Percentiles rank a stretch among this genome's conserved stretches.
Conservation (phyloP, 805 yeast species). For the Saturnispora silvae region DNA sequence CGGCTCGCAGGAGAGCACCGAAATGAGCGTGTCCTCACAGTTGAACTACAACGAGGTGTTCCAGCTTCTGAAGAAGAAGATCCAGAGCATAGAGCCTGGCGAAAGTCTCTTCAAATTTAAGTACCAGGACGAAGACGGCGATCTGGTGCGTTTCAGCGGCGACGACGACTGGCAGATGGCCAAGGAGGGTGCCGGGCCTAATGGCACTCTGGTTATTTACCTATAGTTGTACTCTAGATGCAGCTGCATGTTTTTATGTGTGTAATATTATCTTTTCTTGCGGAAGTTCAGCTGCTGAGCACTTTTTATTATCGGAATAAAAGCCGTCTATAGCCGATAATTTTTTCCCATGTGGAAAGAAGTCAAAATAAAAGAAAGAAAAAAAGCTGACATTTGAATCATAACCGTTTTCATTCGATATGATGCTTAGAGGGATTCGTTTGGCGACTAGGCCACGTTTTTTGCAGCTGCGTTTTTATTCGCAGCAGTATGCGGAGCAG, state of each 20-base stretch:
- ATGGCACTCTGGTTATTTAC: neutral
- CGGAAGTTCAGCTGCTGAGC: no score
- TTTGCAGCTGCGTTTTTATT: no score
- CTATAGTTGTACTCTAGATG: neutral
- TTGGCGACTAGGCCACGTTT: no score
- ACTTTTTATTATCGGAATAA: no score
- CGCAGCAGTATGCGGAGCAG: slow-evolving; percentile 22
- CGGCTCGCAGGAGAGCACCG: slow-evolving; percentile 47
- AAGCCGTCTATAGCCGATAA: no score
- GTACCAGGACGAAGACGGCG: slow-evolving; percentile 94
- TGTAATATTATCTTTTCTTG: no score
- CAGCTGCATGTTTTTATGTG: no score
- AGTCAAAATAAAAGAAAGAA: no score
- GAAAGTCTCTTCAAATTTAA: slow-evolving; percentile 39
- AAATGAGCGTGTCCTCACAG: slow-evolving; percentile 45
- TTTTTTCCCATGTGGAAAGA: no score
- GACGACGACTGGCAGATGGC: slow-evolving; percentile 88
- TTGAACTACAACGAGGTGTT: slow-evolving; percentile 20
- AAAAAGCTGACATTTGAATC: no score
- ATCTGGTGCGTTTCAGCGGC: slow-evolving; percentile 72
- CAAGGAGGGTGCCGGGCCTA: slow-evolving; percentile 51
- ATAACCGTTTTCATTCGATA: no score
- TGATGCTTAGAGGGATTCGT: no score
- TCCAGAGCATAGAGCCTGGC: slow-evolving; percentile 43
- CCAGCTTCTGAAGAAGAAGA: slow-evolving; percentile 38